phyloP scores from a whole-genome alignment of 768 basidiomycete species.

The Leccinum subtestaceum region DNA sequence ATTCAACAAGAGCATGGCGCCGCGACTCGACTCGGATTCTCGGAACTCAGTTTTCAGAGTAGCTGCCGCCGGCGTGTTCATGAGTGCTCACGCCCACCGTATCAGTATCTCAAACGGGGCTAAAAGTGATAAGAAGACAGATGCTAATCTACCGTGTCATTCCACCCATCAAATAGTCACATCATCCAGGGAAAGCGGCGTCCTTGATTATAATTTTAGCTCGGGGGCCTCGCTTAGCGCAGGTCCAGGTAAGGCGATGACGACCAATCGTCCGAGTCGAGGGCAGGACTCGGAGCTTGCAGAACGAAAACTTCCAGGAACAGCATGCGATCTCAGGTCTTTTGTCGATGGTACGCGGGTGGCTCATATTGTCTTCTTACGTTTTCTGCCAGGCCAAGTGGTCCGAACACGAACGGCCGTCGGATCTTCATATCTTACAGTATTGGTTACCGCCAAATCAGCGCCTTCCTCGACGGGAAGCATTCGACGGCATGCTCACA shows the following conservation, averaged over 20 bases:
- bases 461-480: too few relatives aligned
- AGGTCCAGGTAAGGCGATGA: conserved; percentile 77
- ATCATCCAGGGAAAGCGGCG: conserved; percentile 89
- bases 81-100: too few relatives aligned
- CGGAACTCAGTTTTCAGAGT: too few relatives aligned
- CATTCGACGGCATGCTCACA: conserved; percentile 82
- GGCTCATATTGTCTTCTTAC: conserved; percentile 1
- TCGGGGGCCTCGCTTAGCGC: conserved; percentile 10
- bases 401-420: conserved; percentile 55
- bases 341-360: conserved; percentile 74
- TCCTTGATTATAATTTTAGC: conserved; percentile 44
- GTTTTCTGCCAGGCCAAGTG: conserved; percentile 68
- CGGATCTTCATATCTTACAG: neutral
- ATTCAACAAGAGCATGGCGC: too few relatives aligned
- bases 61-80: too few relatives aligned
- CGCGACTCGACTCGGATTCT: too few relatives aligned
- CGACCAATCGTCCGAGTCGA: conserved; percentile 82
- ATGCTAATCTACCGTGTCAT: neutral
- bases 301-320: conserved; percentile 76
- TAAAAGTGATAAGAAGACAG: neutral
- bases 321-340: conserved; percentile 86
- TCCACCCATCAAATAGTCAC: conserved; percentile 30
- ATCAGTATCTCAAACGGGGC: too few relatives aligned
- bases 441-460: too few relatives aligned
- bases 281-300: conserved; percentile 44